phyloP scores from a whole-genome alignment of 345 rosid species.

The Brassica carinata region DNA sequence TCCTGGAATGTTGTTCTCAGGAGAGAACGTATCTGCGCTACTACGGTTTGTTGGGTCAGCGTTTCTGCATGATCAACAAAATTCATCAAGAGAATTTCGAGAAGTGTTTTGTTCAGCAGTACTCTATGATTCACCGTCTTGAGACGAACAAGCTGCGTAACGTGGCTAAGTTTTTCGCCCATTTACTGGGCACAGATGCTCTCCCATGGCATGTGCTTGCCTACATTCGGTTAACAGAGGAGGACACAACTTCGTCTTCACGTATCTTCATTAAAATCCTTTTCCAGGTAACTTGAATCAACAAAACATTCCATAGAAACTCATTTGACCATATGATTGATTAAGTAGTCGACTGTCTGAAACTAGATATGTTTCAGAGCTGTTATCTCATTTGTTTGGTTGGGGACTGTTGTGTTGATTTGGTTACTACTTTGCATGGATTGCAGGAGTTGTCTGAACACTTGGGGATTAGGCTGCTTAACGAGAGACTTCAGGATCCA shows the following conservation, averaged over 20 bases:
- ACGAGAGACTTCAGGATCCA: conserved; percentile 78
- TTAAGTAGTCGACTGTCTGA: no score
- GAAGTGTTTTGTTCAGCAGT: conserved; percentile 86
- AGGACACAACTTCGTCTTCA: conserved; percentile 91
- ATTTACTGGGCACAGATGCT: conserved; percentile 89
- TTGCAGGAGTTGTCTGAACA: conserved; percentile 89
- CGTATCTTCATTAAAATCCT: conserved; percentile 96
- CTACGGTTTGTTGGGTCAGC: conserved; percentile 88
- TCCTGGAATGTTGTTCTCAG: conserved; percentile 91
- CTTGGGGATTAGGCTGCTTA: conserved; percentile 76
- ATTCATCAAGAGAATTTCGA: conserved; percentile 90
- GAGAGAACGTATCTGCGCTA: conserved; percentile 95
- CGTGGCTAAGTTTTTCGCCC: conserved; percentile 94
- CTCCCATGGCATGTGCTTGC: conserved; percentile 95
- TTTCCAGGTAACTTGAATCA: conserved; percentile 66
- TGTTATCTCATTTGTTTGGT: no score
- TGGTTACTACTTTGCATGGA: background rate
- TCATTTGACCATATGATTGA: background rate
- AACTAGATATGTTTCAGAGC: background rate
- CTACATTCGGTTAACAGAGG: conserved; percentile 82
- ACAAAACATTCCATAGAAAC: background rate
- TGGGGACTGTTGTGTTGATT: conserved; percentile 6
- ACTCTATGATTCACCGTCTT: conserved; percentile 92
- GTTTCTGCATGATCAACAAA: conserved; percentile 95
- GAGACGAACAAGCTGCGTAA: conserved; percentile 89